Evolutionary conservation across 768 basidiomycete genomes (phyloP).

Genomic region (Leccinum obscurum): DNA sequence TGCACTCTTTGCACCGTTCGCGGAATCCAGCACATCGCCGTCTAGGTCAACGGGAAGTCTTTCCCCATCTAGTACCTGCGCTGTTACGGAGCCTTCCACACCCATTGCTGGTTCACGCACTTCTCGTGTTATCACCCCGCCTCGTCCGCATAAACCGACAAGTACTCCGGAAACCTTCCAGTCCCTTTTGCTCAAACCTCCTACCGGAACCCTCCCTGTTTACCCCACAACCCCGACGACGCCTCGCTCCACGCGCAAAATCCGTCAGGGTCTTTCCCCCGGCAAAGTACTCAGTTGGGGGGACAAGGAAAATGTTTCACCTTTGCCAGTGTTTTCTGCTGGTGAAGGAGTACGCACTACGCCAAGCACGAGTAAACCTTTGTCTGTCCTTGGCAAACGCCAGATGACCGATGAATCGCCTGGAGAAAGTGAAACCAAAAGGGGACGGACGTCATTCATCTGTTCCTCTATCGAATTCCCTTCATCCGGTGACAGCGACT

Average conservation of each 20-base stretch:
- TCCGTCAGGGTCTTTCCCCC: conserved; percentile 29
- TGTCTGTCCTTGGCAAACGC: conserved; percentile 46
- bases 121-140: conserved; percentile 32
- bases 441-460: conserved; percentile 31
- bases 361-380: conserved; percentile 28
- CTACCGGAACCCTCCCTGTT: conserved; percentile 29
- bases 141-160: conserved; percentile 38
- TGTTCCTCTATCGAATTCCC: conserved; percentile 34
- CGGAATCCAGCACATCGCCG: conserved; percentile 2
- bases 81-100: conserved; percentile 27
- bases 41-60: conserved; percentile 4
- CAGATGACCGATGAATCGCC: conserved; percentile 38
- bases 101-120: conserved; percentile 23
- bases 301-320: conserved; percentile 66
- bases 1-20: conserved; percentile 24
- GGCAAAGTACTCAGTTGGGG: conserved; percentile 39
- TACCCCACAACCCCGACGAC: conserved; percentile 32
- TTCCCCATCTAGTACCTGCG: conserved; percentile 5
- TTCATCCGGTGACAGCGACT: conserved; percentile 21
- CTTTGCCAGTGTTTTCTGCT: conserved; percentile 38
- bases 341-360: conserved; percentile 46
- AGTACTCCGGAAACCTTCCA: conserved; percentile 34
- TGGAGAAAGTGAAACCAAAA: conserved; percentile 27
- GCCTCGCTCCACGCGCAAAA: conserved; percentile 29
- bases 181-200: conserved; percentile 29